Evolutionary conservation across 495 filamentous ascomycete species (phyloP).

Genomic region (Penicillium tannophilum): DNA sequence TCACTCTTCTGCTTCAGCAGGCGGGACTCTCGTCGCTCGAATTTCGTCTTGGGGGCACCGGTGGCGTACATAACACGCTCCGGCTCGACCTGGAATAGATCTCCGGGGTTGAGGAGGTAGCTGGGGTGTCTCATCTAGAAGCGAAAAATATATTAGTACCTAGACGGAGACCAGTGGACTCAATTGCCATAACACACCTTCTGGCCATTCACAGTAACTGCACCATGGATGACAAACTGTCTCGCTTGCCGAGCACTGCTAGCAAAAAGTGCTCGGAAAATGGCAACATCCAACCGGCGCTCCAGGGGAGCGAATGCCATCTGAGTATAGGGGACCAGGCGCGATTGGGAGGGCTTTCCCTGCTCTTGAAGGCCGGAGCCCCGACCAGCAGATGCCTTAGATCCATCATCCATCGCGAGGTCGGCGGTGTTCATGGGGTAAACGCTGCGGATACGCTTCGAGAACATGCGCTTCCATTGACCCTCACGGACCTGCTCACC

Average conservation of each 20-base stretch:
- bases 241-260: slow-evolving; percentile 92
- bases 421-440: slow-evolving; percentile 79
- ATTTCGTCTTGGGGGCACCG: slow-evolving; percentile 65
- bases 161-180: not conserved
- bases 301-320: slow-evolving; percentile 93
- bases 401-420: slow-evolving; percentile 78
- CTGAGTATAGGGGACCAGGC: slow-evolving; percentile 78
- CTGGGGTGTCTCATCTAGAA: slow-evolving; percentile 84
- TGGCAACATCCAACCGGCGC: slow-evolving; percentile 84
- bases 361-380: slow-evolving; percentile 63
- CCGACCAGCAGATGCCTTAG: slow-evolving; percentile 75
- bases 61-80: slow-evolving; percentile 87
- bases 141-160: slow-evolving; percentile 3
- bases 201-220: slow-evolving; percentile 94
- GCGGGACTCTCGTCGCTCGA: slow-evolving; percentile 48
- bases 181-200: slow-evolving; percentile 60
- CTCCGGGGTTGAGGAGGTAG: slow-evolving; percentile 95
- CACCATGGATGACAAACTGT: slow-evolving; percentile 90
- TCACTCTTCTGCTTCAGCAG: slow-evolving; percentile 27
- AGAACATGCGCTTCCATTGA: slow-evolving; percentile 93
- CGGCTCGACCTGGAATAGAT: slow-evolving; percentile 94
- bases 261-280: slow-evolving; percentile 91
- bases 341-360: slow-evolving; percentile 6
- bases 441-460: slow-evolving; percentile 71
- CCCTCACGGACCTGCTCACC: slow-evolving; percentile 89